A percentile compares a stretch with the other conserved stretches of the same genome.
Evolutionary conservation across 345 rosid genomes (phyloP).

Genomic region (Corchorus capsularis): DNA sequence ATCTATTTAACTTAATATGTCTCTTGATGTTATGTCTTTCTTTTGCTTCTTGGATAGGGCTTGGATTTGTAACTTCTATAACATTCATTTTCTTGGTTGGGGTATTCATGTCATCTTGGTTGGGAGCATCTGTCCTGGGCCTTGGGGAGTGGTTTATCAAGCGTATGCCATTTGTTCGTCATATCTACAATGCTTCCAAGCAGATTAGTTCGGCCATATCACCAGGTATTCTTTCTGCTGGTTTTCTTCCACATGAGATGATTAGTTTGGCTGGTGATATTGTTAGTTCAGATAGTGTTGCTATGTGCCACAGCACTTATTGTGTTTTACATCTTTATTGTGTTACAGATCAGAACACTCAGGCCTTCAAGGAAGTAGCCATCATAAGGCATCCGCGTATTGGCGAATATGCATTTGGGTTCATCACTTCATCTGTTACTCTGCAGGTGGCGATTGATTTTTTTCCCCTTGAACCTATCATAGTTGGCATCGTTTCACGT

Average conservation of each 20-base stretch:
- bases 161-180: slow-evolving; percentile 97
- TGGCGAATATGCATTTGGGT: slow-evolving; percentile 98
- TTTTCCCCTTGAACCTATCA: background rate
- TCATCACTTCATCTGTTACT: slow-evolving; percentile 82
- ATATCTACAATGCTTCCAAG: slow-evolving; percentile 95
- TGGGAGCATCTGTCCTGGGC: slow-evolving; percentile 92
- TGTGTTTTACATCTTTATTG: slow-evolving; percentile 16
- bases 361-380: slow-evolving; percentile 98
- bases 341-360: slow-evolving; percentile 86
- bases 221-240: slow-evolving; percentile 57
- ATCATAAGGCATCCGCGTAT: slow-evolving; percentile 96
- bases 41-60: slow-evolving; percentile 53
- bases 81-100: slow-evolving; percentile 95
- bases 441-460: slow-evolving; percentile 67
- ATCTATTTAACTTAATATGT: background rate
- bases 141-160: slow-evolving; percentile 99
- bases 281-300: slow-evolving; percentile 1
- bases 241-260: slow-evolving; percentile 3
- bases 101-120: slow-evolving; percentile 99
- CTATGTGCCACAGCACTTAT: slow-evolving; percentile 9
- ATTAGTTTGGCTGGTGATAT: slow-evolving; percentile 3
- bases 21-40: slow-evolving; percentile 23
- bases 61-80: slow-evolving; percentile 92
- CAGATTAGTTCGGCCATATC: slow-evolving; percentile 99
- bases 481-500: background rate